Evolutionary conservation across 176 grass and related monocot genomes (phyloP), one percentile per base, ranked within the genome.

Genomic region (Oryza rufipogon): DNA sequence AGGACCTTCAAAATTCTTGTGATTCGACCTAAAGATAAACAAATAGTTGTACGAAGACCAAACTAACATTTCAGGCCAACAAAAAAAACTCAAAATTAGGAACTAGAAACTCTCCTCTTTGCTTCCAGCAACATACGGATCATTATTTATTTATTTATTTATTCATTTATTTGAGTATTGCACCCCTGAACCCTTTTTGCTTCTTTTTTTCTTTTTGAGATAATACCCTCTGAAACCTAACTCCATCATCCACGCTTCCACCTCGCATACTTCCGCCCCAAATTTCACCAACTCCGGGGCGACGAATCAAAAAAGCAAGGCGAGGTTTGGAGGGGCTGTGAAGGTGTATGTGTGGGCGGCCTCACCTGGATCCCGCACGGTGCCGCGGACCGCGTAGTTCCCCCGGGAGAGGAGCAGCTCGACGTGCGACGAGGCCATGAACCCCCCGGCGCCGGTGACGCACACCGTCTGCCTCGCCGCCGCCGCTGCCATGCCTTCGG

Each of bases 401-500:
- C 87, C 90, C 16, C 89, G 77, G 82, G 86, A 89, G 56, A 97
- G 94, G 23, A 97, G 90, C 14, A 94, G 90, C 86, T 97, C 89
- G 17, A 97, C 86, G 12, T 92, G 90, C 86, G 81, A 92, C 15
- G 94, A 92, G 22, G 92, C 94, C 34, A 88, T 22, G 77, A 97
- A 97, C 32, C 94, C 94, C 30, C 90, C 90, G 0, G 92, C 94
- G 32, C 90, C 94, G 67, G 88, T 94, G 76, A 97, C 94, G 83
- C 94, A 97, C 80, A 97, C 86, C 60, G 76, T 82, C 73, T 33
- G 81, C 85, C 25, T 81, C 79, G 48, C 69, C 56, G 36, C 2
- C 30, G 64, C 83, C 67, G 48, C 70, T 56, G 64, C 88, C 83
- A 68, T 81, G 49, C 41, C 19, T 32, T 11, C 36, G 72, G 39